Evolutionary conservation across 176 grass and related monocot species (phyloP).

Genomic region (Bromus sterilis): DNA sequence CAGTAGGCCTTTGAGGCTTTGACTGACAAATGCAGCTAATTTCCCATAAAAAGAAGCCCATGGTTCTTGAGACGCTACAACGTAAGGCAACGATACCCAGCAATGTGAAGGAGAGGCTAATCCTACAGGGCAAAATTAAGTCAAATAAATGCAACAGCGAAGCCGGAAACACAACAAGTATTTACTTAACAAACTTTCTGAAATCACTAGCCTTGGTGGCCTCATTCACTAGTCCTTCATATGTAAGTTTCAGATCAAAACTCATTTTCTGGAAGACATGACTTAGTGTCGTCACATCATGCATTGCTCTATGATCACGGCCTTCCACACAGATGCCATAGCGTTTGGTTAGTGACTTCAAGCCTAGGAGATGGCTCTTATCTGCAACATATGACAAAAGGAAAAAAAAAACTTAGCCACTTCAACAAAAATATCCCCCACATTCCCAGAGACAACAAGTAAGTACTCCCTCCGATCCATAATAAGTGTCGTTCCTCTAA

Average conservation of each 20-base stretch:
- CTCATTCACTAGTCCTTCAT: constrained; percentile 27
- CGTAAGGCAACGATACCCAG: background rate
- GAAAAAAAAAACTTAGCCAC: background rate
- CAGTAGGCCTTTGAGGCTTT: background rate
- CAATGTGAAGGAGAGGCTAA: background rate
- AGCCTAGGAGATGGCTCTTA: background rate
- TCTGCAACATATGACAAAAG: constrained; percentile 27
- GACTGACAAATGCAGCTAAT: background rate
- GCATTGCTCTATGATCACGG: constrained; percentile 67
- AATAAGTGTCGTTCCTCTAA: too few species aligned
- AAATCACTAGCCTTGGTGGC: constrained; percentile 33
- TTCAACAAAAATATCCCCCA: background rate
- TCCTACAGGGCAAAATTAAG: background rate
- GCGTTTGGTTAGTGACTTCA: constrained; percentile 36
- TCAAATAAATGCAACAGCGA: constrained; percentile 6
- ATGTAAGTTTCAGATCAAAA: constrained; percentile 51
- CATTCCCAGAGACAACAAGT: background rate
- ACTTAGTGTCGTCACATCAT: constrained; percentile 48
- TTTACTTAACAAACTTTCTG: constrained; percentile 16
- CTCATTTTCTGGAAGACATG: constrained; percentile 48
- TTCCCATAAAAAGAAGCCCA: background rate
- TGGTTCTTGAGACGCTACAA: constrained; percentile 5
- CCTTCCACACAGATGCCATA: constrained; percentile 22
- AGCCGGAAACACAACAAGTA: background rate
- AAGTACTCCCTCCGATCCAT: too few species aligned